Conservation (phyloP, 2,329 filamentous ascomycete genomes). For the Aspergillus arachidicola region DNA sequence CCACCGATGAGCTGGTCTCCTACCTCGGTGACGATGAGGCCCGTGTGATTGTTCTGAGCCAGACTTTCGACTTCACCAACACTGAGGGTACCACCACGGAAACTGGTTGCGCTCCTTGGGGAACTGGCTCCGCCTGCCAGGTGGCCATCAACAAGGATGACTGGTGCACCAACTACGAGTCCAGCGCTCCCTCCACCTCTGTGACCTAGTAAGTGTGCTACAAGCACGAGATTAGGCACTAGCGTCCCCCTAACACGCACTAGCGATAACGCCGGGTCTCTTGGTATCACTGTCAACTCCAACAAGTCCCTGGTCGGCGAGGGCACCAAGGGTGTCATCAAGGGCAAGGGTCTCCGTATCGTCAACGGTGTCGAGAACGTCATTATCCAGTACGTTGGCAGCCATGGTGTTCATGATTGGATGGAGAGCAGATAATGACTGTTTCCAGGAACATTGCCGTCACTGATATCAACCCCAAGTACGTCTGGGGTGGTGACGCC, state of each 20-base stretch:
- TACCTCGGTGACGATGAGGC: slow-evolving; percentile 59
- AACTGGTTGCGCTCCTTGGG: slow-evolving; percentile 62
- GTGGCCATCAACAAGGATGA: slow-evolving; percentile 61
- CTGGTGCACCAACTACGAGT: slow-evolving; percentile 64
- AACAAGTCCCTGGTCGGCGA: slow-evolving; percentile 63
- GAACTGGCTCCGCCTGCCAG: slow-evolving; percentile 58
- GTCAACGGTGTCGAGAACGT: slow-evolving; percentile 54
- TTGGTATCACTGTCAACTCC: slow-evolving; percentile 56
- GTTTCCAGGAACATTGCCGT: slow-evolving; percentile 52
- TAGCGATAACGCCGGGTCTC: slow-evolving; percentile 54
- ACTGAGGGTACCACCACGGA: slow-evolving; percentile 45
- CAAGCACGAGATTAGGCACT: too few species aligned
- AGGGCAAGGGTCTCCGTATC: slow-evolving; percentile 59
- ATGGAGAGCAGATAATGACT: background rate
- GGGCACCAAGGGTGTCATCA: slow-evolving; percentile 57
- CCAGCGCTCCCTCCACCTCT: slow-evolving; percentile 49
- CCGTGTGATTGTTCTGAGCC: slow-evolving; percentile 56
- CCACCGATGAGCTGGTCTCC: slow-evolving; percentile 58
- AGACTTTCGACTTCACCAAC: slow-evolving; percentile 23
- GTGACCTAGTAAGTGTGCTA: slow-evolving; percentile 33
- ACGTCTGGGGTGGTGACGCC: slow-evolving; percentile 63
- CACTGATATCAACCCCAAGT: slow-evolving; percentile 58
- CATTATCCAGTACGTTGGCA: slow-evolving; percentile 53
- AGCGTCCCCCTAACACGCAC: background rate
- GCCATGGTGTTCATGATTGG: slow-evolving; percentile 51